Base-by-base conservation (phyloP, 768 basidiomycete species). In the Paxillus rubicundulus region DNA sequence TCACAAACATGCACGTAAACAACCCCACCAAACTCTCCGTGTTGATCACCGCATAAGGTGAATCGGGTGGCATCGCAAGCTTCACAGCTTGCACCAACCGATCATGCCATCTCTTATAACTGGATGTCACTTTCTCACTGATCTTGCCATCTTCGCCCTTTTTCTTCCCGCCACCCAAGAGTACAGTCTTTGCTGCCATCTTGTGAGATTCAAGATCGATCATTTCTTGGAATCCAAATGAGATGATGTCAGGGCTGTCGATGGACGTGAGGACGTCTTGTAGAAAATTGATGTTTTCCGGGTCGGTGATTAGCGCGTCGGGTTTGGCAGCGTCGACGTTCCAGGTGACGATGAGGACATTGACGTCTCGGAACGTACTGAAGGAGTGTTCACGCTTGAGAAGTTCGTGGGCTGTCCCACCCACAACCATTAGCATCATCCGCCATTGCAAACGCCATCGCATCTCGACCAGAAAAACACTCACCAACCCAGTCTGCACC, bases 141-240 rank as follows among this genome's bases (percentile, higher is more conserved):
- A 71, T 62, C 49, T 69, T 70, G 38, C 77, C 70, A 5, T 77
- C 78, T 33, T 82, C 80, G 14, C 72, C 67, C 53, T 80, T 83
- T 71, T 86, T 90, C 57, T 85, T 81, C 14, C 78, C 76, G 6
- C 87, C 30, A 30, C 30, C 87, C 5, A 96, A 77, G 0, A 99
- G 64, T 24, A 98, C 84, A 17, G 87, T 92, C 72, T 97, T 95
- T 61, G 96, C 96, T 1, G 88, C 86, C 76, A 98, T 85, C 72
- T 86, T 92, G 55, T 92, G 85, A 57, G 83, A 86, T 60, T 97
- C 94, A n/a, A 99, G 81, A 65, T 97, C 93, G 54, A 99, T 92
- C 36, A 98, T 81, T 71, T 98, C 96, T 69, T 99, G 96, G 69
- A 98, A 88, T 2, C 94, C 94, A 61, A 99, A 96, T 4, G 85